Conservation (phyloP, 352 stramenopile genomes). For the Phytophthora pisi region DNA sequence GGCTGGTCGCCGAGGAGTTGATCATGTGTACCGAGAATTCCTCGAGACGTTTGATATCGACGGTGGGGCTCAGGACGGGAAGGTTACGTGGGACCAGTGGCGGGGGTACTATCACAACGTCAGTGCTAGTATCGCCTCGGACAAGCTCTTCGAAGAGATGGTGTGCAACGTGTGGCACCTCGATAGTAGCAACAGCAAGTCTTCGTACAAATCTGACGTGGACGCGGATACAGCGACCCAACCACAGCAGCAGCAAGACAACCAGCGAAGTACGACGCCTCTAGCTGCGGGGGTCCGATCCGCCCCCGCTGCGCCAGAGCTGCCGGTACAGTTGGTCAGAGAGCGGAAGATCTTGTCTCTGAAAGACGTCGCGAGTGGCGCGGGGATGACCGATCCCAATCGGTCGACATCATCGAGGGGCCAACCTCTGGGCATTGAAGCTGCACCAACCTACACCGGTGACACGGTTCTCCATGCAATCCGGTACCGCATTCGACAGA, state of each 20-base stretch:
- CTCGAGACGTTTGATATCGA: constrained; percentile 88
- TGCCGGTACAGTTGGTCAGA: constrained; percentile 13
- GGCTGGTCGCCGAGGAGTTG: constrained; percentile 59
- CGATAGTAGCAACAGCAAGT: constrained; percentile 4
- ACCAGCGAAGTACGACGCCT: constrained; percentile 11
- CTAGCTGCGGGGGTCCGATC: constrained; percentile 14
- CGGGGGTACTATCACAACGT: constrained; percentile 91
- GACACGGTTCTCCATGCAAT: constrained; percentile 54
- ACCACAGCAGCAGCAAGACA: constrained; percentile 24
- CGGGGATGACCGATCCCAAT: constrained; percentile 27
- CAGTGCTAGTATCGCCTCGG: constrained; percentile 86
- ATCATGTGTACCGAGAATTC: constrained; percentile 82
- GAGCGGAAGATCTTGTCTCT: constrained; percentile 62
- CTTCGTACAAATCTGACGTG: constrained; percentile 9
- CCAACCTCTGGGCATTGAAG: constrained; percentile 2
- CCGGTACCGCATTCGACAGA: constrained; percentile 52
- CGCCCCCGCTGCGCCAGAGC: background rate
- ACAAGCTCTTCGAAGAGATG: constrained; percentile 93
- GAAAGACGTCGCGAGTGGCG: constrained; percentile 56
- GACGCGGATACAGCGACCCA: constrained; percentile 1
- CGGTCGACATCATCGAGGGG: constrained; percentile 5
- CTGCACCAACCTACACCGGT: constrained; percentile 21
- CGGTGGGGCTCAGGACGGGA: constrained; percentile 60
- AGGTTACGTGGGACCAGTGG: constrained; percentile 74
- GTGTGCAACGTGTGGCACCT: constrained; percentile 87